phyloP scores from a whole-genome alignment of 768 basidiomycete genomes.

The Amanita inopinata region DNA sequence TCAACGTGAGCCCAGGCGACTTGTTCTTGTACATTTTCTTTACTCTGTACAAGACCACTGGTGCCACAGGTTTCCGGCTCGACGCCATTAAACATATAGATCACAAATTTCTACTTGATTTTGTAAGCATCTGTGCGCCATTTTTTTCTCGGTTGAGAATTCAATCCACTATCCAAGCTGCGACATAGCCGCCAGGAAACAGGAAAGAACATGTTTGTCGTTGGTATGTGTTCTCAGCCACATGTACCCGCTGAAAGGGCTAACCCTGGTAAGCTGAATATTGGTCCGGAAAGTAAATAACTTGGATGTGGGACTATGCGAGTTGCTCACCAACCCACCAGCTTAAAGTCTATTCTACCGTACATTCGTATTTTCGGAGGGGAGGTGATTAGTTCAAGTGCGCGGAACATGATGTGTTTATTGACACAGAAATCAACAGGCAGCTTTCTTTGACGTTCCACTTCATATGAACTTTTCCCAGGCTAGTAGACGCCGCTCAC shows the following conservation, averaged over 20 bases:
- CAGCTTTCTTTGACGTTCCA: slow-evolving; percentile 87
- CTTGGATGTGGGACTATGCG: neutral
- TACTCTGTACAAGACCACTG: slow-evolving; percentile 41
- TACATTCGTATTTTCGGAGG: slow-evolving; percentile 58
- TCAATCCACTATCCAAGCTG: slow-evolving; percentile 28
- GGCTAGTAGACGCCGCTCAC: slow-evolving; percentile 57
- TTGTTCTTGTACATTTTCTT: slow-evolving; percentile 3
- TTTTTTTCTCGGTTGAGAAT: slow-evolving; percentile 1
- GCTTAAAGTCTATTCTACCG: slow-evolving; percentile 40
- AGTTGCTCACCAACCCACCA: slow-evolving; percentile 15
- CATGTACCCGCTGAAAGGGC: neutral
- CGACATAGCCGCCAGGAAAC: slow-evolving; percentile 36
- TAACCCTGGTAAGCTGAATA: slow-evolving; percentile 53
- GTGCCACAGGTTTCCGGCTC: slow-evolving; percentile 67
- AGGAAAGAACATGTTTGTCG: slow-evolving; percentile 48
- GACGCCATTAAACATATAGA: slow-evolving; percentile 93
- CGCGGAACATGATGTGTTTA: slow-evolving; percentile 1
- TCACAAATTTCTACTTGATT: slow-evolving; percentile 52
- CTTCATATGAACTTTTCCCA: slow-evolving; percentile 76
- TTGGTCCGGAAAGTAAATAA: slow-evolving; percentile 63
- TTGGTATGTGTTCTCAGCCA: slow-evolving; percentile 24
- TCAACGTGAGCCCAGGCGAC: slow-evolving; percentile 26
- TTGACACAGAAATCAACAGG: slow-evolving; percentile 30
- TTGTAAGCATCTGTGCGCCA: slow-evolving; percentile 34
- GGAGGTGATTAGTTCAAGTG: slow-evolving; percentile 38